Evolutionary conservation across 2,329 filamentous ascomycete species (phyloP).

Genomic region (Paecilomyces variotii): DNA sequence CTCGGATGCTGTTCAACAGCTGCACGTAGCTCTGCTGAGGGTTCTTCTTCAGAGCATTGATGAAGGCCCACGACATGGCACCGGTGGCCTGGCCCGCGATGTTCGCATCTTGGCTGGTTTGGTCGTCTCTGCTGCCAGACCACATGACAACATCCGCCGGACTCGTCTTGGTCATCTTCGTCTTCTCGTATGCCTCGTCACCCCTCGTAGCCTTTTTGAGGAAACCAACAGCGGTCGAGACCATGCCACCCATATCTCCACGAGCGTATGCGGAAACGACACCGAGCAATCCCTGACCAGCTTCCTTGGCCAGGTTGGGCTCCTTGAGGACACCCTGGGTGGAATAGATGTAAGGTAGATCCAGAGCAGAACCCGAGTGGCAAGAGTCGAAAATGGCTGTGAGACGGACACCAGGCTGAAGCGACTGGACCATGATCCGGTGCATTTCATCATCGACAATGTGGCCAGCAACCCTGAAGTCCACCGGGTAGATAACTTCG

Average conservation of each 20-base stretch:
- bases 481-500: conserved; percentile 71
- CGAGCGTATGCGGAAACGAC: conserved; percentile 70
- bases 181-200: conserved; percentile 69
- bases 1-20: conserved; percentile 88
- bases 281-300: conserved; percentile 55
- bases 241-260: conserved; percentile 76
- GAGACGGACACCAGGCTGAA: conserved; percentile 72
- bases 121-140: conserved; percentile 91
- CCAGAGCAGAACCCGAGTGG: conserved; percentile 59
- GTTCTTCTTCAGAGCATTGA: conserved; percentile 82
- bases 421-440: conserved; percentile 63
- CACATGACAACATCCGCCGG: conserved; percentile 96
- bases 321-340: conserved; percentile 62
- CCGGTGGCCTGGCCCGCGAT: conserved; percentile 86
- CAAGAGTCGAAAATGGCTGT: conserved; percentile 64
- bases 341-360: conserved; percentile 60
- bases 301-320: conserved; percentile 60
- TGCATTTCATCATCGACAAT: conserved; percentile 77
- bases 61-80: conserved; percentile 98
- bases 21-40: conserved; percentile 94
- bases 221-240: conserved; percentile 70
- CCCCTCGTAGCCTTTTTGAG: conserved; percentile 81
- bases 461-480: conserved; percentile 61
- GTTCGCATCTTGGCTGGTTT: conserved; percentile 88
- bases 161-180: conserved; percentile 81